Evolutionary conservation across 441 rosid species (phyloP), one percentile per base, ranked within the genome.

Genomic region (Croton setiger): DNA sequence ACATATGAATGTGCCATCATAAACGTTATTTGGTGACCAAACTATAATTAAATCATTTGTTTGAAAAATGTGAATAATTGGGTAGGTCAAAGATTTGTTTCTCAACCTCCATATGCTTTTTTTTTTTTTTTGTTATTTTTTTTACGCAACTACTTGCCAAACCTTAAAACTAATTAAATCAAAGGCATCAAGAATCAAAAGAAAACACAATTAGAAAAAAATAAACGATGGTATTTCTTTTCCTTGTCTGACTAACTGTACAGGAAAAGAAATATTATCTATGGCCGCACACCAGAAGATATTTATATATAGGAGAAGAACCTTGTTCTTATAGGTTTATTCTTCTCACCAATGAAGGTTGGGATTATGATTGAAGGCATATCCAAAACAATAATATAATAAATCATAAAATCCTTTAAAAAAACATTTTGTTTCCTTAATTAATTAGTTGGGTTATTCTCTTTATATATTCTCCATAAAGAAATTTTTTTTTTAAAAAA

Each of bases 101-200:
- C 31, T 56, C 37, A 56, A 56, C 39, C 37, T 56, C 27, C 7
- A 63, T 1, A 17, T 58, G 41, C 10, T 5, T 15, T 58, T 13
- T 55, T 0, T 54, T 54, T 20, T 6, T n/a, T n/a, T n/a, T n/a
- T n/a, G n/a, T 37, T 37, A 0, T 37, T 37, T 1, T 37, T 37
- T 37, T 37, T 37, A 0, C 3, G 7, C 3, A 37, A 37, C 4
- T 4, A 37, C 0, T 37, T 39, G 10, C 10, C 8, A 39, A 39
- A 18, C 49, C 35, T 39, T 60, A 39, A 37, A 60, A 36, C 3
- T 36, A 17, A 61, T 39, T 35, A 18, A 36, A 33, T 5, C 0
- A 21, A 52, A 51, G 17, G 35, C 58, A 6, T 51, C 58, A 35
- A 51, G 68, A 51, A 65, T 51, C 68, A 51, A 35, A 65, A 15